Base-by-base conservation (phyloP, 2,329 filamentous ascomycete species). In the Didymella arachidicola region DNA sequence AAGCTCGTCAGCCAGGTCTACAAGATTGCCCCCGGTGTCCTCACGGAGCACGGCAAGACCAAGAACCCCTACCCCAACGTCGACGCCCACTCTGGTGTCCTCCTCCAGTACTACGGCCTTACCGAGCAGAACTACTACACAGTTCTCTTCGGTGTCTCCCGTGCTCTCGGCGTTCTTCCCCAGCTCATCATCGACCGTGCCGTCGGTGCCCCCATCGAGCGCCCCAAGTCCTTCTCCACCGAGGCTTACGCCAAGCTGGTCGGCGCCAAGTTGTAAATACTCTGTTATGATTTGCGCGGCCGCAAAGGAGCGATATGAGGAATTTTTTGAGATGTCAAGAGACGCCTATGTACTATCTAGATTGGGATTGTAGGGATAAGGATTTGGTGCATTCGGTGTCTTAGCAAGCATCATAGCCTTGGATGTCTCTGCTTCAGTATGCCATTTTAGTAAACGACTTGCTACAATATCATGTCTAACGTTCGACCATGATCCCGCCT, bases 111-210 rank as follows among this genome's bases (percentile, higher is more conserved):
- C 90, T 99, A 99, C 84, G 95, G 95, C 77, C 86, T 99, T 79
- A 98, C 91, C 66, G 94, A 99, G 87, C 91, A 95, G 82, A 98
- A 89, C 90, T 99, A 96, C 90, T 99, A 99, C 91, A 99, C 95
- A 65, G 95, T 99, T 64, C 91, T 99, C 78, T 99, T 99, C 82
- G 95, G 95, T 88, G 95, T 99, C 43, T 97, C 93, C 72, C 92
- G 95, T 79, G 95, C 95, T 72, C 92, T 99, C 74, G 95, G 95
- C 89, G 95, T 99, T 70, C 90, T 99, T 76, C 95, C 95, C 74
- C 95, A 99, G 87, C 88, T 99, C 79, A 99, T 99, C 87, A 97
- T 99, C 77, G 95, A 99, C 88, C 94, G 95, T 79, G 95, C 94
- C 72, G 87, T 97, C 70, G 95, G 95, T 79, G 91, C 93, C 71